Evolutionary conservation across 306 rosid species (phyloP), one percentile per base, ranked within the genome.

Genomic region (Lupinus albus): DNA sequence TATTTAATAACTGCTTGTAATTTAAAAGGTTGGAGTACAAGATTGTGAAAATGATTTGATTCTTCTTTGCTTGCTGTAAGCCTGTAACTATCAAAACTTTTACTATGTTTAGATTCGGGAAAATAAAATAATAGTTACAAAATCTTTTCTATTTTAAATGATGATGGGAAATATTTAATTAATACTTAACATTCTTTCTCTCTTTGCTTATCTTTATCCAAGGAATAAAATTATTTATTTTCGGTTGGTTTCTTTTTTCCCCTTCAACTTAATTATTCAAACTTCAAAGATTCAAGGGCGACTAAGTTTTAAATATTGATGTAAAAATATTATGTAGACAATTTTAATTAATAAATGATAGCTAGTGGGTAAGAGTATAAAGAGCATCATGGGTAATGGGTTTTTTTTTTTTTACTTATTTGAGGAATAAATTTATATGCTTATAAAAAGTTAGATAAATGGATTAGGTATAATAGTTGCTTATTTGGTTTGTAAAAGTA

Each of bases 91-190:
- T 58, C 47, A 10, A 57, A 42, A 70, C 7, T 30, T 44, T 28
- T 57, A 13, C 55, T 5, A 56, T 30, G 45, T 42, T 68, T 68
- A 20, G 63, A 68, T 41, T 3, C 8, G 42, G 42, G 10, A 42
- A 42, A 69, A 25, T 1, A 3, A 35, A 50, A 0, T 8, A 14
- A 13, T 6, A 17, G 49, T 7, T 17, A 56, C 10, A 41, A 0
- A 21, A 4, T 8, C 8, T 21, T 18, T 1, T 10, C 5, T 18
- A 36, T 51, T 67, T 51, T 7, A 18, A 36, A 17, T 13, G 32
- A 65, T 15, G n/a, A 11, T 51, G 1, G 9, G 9, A 63, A 45
- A 21, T 3, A 3, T 6, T 20, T 62, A 12, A 21, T 6, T 44
- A 11, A 44, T 15, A 44, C n/a, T 44, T 0, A 44, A 28, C 13